Percentiles rank a stretch among this genome's conserved stretches.
These are phyloP conservation scores for Lactuca saligna DNA, from an alignment of 129 eudicot genomes.

Conservation along the genomic window DNA sequence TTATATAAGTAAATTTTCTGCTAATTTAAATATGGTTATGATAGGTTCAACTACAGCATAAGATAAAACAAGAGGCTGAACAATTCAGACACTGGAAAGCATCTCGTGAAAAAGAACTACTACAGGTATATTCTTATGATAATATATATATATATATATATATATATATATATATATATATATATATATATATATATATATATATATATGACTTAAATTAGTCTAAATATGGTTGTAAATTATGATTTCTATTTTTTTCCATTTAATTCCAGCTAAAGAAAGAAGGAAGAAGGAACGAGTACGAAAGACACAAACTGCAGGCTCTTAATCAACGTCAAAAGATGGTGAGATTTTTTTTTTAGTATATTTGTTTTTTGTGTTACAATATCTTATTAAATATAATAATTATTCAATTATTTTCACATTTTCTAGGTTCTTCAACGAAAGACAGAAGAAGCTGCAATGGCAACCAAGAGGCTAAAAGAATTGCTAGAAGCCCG, in stretches of 20 bases:
- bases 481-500: slow-evolving; percentile 97
- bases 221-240: background rate
- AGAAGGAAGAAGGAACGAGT: slow-evolving; percentile 96
- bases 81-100: slow-evolving; percentile 99
- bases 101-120: slow-evolving; percentile 90
- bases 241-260: background rate
- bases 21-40: slow-evolving; percentile 26
- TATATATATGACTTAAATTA: background rate
- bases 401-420: background rate
- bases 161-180: too few species aligned
- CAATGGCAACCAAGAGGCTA: slow-evolving; percentile 95
- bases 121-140: slow-evolving; percentile 54
- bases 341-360: slow-evolving; percentile 57
- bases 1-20: slow-evolving; percentile 2
- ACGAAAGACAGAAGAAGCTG: slow-evolving; percentile 98
- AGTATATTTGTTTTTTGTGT: slow-evolving; percentile 19
- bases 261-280: slow-evolving; percentile 63
- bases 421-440: slow-evolving; percentile 81
- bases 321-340: slow-evolving; percentile 99
- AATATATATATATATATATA: too few species aligned
- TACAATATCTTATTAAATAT: background rate
- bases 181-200: background rate
- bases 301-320: slow-evolving; percentile 93
- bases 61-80: slow-evolving; percentile 96
- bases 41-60: slow-evolving; percentile 97